Base-by-base conservation (phyloP, 257 asterid species). In the Capsicum chinense region DNA sequence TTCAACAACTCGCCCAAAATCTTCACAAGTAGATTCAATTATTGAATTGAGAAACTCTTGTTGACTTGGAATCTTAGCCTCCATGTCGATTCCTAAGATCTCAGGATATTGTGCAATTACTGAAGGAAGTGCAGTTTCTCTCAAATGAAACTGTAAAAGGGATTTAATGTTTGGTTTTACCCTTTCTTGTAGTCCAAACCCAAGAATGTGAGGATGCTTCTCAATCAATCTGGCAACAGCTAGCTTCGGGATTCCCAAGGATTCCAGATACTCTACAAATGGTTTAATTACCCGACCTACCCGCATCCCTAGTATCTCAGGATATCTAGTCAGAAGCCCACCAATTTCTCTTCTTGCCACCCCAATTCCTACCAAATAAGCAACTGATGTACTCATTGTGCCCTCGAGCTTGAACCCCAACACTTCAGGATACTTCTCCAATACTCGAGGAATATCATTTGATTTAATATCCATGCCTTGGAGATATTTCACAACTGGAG, bases 351-450 rank as follows among this genome's bases (percentile, higher is more conserved):
- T 93, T 92, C 99, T 92, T 50, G 97, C 91, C 67, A 97, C 97
- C 50, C 99, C 99, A 6, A 95, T 97, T 39, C 95, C 99, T 76
- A 97, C 97, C 85, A 97, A 86, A 90, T 93, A 95, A 66, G 99
- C 99, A n/a, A 97, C 98, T 0, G 99, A 97, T 54, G 98, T 96
- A 86, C 98, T 94, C 99, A 94, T 96, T 57, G 99, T 97, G 17
- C 99, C 98, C 90, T 96, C 99, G 26, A 96, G 97, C 87, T 93
- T 96, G 81, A 96, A 96, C 50, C 99, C 99, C 90, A 96, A 79
- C 66, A 96, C 93, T 89, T 94, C 97, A 0, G 98, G 98, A 78
- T 95, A 93, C 81, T 78, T 87, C 95, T 93, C 98, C 50, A 94
- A 89, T 79, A 94, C 99, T 80, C 94, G 87, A 50, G 99, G 98